Evolutionary conservation across 805 yeast genomes (phyloP), one percentile per base, ranked within the genome.

Genomic region (Candida incommunis): DNA sequence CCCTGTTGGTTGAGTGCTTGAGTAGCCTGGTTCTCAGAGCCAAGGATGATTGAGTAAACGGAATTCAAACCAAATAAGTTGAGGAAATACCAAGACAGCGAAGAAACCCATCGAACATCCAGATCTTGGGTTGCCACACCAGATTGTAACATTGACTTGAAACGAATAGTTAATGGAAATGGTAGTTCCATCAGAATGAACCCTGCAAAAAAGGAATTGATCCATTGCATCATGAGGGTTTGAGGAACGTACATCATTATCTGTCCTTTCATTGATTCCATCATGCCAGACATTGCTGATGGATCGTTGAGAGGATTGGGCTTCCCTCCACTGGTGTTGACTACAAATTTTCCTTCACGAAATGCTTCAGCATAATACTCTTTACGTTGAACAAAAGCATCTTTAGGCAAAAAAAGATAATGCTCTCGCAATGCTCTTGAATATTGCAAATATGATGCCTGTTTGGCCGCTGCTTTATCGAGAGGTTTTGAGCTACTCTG

Each of bases 201-300:
- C 0, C 96, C 96, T 13, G 90, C 85, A 62, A 86, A 92, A 65
- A 90, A 88, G 56, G 78, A 83, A 57, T 84, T 85, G 49, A 90
- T 90, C 95, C 96, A 92, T 57, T 87, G 86, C 96, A 92, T 88
- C 51, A 88, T 82, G 34, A 88, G 61, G 0, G 96, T 85, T 65
- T 92, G 97, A 1, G 97, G 96, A 18, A 87, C 74, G 59, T 80
- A 84, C 62, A 78, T 84, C 57, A 88, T 80, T 51, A 86, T 66
- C 58, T 86, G 88, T 5, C 81, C 80, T 58, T 86, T 86, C 47
- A 87, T 74, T 80, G 84, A 79, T 42, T 71, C 72, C 69, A 80
- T 69, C 70, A 92, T 65, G 21, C 79, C 75, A 46, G 87, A 95
- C 49, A 80, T 71, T 23, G 80, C 70, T 42, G 69, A 68, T 2